phyloP scores from a whole-genome alignment of 2,329 filamentous ascomycete species.

The Hypoxylon sp. region DNA sequence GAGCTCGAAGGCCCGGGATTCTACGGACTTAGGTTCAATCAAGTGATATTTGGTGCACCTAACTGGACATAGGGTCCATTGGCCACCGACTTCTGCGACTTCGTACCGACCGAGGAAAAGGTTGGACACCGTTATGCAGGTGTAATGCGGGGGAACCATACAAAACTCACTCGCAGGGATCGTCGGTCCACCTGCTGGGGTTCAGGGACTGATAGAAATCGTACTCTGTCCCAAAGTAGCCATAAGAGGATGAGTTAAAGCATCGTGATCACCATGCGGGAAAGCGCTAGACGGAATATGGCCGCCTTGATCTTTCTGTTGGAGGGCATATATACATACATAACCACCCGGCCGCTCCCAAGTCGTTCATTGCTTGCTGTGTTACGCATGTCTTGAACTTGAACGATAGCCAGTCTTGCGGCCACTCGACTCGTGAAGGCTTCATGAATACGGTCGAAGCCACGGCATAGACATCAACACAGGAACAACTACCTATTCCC shows the following conservation, averaged over 20 bases:
- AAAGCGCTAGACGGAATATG: constrained; percentile 35
- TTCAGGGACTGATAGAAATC: constrained; percentile 34
- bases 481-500: not conserved
- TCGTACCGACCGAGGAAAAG: constrained; percentile 17
- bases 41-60: constrained; percentile 15
- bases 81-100: constrained; percentile 2
- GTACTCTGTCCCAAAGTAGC: constrained; percentile 32
- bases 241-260: constrained; percentile 39
- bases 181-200: constrained; percentile 34
- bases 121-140: constrained; percentile 32
- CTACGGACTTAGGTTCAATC: constrained; percentile 37
- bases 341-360: constrained; percentile 28
- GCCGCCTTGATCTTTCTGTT: constrained; percentile 18
- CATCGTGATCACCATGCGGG: constrained; percentile 38
- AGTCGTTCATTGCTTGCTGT: constrained; percentile 17
- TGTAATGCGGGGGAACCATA: constrained; percentile 40
- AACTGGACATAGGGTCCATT: not conserved
- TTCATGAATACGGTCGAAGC: constrained; percentile 4
- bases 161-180: constrained; percentile 38
- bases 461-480: constrained; percentile 4
- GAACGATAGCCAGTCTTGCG: constrained; percentile 18
- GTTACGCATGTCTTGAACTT: constrained; percentile 20
- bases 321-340: constrained; percentile 26
- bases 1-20: constrained; percentile 25
- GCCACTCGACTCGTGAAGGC: constrained; percentile 16